A percentile compares a stretch with the other conserved stretches of the same genome.
phyloP scores from a whole-genome alignment of 1,284 basidiomycete species.

The Rhodotorula sp. region DNA sequence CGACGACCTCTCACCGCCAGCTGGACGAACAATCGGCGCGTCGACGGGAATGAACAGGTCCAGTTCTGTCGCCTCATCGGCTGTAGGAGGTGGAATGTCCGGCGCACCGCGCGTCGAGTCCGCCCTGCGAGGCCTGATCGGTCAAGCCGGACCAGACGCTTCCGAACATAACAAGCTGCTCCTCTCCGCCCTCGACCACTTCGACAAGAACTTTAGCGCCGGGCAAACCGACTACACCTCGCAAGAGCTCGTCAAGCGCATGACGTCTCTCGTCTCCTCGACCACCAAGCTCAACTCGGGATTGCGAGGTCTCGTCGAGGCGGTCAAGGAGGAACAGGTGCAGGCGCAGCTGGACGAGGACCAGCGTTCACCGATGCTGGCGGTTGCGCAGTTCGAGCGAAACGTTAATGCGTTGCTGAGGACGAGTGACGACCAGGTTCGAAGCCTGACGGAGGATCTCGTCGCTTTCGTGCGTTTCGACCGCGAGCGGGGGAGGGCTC shows the following conservation, averaged over 20 bases:
- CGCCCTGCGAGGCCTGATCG: neutral
- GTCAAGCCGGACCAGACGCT: neutral
- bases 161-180: constrained; percentile 40
- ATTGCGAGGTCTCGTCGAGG: constrained; percentile 27
- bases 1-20: constrained; percentile 1
- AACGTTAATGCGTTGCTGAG: constrained; percentile 37
- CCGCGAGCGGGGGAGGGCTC: constrained; percentile 26
- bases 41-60: constrained; percentile 4
- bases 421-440: constrained; percentile 44
- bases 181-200: constrained; percentile 34
- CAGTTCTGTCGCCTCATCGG: neutral
- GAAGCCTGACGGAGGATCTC: constrained; percentile 43
- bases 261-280: constrained; percentile 32
- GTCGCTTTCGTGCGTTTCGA: constrained; percentile 40
- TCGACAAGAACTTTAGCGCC: constrained; percentile 36
- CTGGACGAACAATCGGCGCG: neutral
- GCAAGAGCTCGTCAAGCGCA: constrained; percentile 35
- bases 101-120: neutral
- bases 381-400: constrained; percentile 34
- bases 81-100: too few species aligned
- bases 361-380: neutral
- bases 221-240: neutral
- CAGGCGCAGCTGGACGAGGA: constrained; percentile 35
- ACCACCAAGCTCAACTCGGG: constrained; percentile 42
- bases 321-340: constrained; percentile 37